Evolutionary conservation across 371 early-diverging fungal species (phyloP), one percentile per base, ranked within the genome.

Genomic region (Mucor lusitanicus): DNA sequence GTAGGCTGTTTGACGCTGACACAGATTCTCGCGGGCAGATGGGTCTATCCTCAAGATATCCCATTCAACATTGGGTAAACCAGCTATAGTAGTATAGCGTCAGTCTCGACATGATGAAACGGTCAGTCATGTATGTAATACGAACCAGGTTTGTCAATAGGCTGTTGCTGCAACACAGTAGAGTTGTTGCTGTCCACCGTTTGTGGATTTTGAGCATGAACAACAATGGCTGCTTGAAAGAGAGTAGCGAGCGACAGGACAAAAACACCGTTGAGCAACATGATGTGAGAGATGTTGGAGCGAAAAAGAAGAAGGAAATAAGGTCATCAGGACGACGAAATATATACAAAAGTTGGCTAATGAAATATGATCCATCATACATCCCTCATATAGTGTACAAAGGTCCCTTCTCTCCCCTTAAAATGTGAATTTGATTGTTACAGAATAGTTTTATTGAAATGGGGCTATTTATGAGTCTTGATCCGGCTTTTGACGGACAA

Each of bases 1-100:
- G 69, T 70, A 78, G 27, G 78, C 72, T 9, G 28, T 39, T 48
- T 78, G 78, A 11, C 78, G 70, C 35, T 68, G 59, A 40, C 78
- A 78, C 15, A 78, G 56, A 37, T 72, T 74, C 6, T 68, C 66
- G 11, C 78, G 72, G 32, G 70, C 35, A 28, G 68, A 42, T 3
- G 59, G 61, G 46, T 78, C 75, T 53, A 78, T 65, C 17, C 56
- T 44, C 21, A 78, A 61, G 32, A 78, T 72, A 33, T 55, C 68
- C 78, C 78, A 78, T 21, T 48, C 32, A 11, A 76, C 64, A 17
- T 59, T 48, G 3, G 76, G 76, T 25, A 76, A 56, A n/a, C 62
- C 65, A 28, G 39, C 71, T 71, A 28, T 27, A n/a, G n/a, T 23
- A 37, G 9, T 33, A 42, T 33, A 28, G 32, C 0, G 37, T 35